These are phyloP conservation scores for Fusarium sulawesiense DNA, from an alignment of 2,329 filamentous ascomycete genomes.

Conservation along the genomic window DNA sequence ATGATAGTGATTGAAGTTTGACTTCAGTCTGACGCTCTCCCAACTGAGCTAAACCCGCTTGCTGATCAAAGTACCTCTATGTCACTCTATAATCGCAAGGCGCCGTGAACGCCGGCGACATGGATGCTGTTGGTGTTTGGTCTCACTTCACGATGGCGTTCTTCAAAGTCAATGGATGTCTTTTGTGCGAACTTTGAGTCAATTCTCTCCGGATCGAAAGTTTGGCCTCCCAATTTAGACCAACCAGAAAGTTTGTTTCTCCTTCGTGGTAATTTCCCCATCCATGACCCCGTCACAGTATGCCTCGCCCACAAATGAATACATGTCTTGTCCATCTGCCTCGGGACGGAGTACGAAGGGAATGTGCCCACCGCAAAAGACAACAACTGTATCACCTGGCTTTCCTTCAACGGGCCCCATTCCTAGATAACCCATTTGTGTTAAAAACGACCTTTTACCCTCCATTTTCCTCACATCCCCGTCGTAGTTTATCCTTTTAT, in stretches of 20 bases:
- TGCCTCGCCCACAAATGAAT: neutral
- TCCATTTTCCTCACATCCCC: neutral
- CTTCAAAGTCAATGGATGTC: neutral
- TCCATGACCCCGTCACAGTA: conserved; percentile 5
- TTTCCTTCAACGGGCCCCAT: neutral
- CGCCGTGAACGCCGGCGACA: no score
- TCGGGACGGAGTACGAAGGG: neutral
- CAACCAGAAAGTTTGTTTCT: neutral
- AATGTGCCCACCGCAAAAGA: neutral
- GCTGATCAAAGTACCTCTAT: no score
- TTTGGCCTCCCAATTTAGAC: neutral
- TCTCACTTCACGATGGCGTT: no score
- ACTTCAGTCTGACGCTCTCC: neutral
- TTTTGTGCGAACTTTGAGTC: neutral
- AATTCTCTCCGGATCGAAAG: no score
- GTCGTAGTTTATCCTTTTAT: neutral
- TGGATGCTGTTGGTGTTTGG: neutral
- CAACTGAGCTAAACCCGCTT: neutral
- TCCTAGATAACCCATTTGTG: neutral
- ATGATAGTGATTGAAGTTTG: neutral
- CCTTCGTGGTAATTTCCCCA: rapidly evolving
- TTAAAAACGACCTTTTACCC: neutral
- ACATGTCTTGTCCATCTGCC: rapidly evolving
- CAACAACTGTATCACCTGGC: neutral
- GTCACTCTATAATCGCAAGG: no score